Conservation (phyloP, 768 basidiomycete genomes). For the Mycena metata region DNA sequence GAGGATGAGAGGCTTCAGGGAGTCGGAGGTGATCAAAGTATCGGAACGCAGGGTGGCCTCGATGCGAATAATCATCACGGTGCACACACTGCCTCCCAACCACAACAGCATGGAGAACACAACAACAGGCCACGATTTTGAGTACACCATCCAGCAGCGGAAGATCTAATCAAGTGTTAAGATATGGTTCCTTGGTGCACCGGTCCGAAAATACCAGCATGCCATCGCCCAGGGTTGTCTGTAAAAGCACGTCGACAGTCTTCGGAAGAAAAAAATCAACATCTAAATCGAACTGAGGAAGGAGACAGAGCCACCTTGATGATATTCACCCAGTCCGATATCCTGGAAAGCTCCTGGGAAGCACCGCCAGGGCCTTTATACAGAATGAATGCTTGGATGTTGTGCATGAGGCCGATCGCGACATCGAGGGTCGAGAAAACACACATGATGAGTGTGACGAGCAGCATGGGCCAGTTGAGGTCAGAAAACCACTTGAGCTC, state of each 20-base stretch:
- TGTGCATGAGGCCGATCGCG: neutral
- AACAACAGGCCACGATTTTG: conserved; percentile 10
- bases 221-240: too few relatives aligned
- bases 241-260: neutral
- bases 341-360: too few relatives aligned
- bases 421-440: conserved; percentile 16
- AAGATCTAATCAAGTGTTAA: neutral
- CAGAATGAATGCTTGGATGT: conserved; percentile 8
- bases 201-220: too few relatives aligned
- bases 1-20: neutral
- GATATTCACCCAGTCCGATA: too few relatives aligned
- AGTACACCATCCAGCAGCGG: conserved; percentile 29
- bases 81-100: conserved; percentile 3
- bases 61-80: neutral
- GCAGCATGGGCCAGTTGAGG: conserved; percentile 17
- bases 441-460: neutral
- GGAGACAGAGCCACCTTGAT: too few relatives aligned
- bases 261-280: too few relatives aligned
- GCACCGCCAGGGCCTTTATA: neutral
- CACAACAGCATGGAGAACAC: conserved; percentile 12
- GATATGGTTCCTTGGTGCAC: too few relatives aligned
- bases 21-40: neutral
- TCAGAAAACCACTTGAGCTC: neutral
- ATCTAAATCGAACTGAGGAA: too few relatives aligned
- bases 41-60: neutral